Conservation (phyloP, 345 rosid species). For the Odontarrhena argentea region DNA sequence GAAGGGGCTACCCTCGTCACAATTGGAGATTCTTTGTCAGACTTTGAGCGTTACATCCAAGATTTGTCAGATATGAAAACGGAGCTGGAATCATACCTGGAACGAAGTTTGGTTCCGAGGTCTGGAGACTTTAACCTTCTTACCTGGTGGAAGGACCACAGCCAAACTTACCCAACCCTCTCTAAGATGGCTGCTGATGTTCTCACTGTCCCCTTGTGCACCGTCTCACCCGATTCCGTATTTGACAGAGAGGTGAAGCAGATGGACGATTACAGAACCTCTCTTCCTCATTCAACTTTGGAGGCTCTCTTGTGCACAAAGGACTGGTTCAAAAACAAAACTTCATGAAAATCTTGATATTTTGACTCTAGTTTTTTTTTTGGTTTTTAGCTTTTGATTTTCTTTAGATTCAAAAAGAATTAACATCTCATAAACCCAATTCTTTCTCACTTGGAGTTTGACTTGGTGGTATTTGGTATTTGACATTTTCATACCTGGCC, state of each 20-base stretch:
- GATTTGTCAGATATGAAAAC: slow-evolving; percentile 68
- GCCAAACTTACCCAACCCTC: slow-evolving; percentile 60
- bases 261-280: slow-evolving; percentile 63
- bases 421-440: not conserved
- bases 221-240: slow-evolving; percentile 53
- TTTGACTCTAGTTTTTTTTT: not conserved
- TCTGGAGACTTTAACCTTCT: slow-evolving; percentile 63
- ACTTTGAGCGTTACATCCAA: slow-evolving; percentile 62
- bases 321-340: slow-evolving; percentile 52
- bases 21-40: slow-evolving; percentile 52
- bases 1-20: slow-evolving; percentile 50
- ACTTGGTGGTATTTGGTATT: slow-evolving; percentile 10
- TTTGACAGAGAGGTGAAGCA: slow-evolving; percentile 55
- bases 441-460: not conserved
- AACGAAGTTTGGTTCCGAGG: slow-evolving; percentile 57
- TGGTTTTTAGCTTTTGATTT: slow-evolving; percentile 3
- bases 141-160: slow-evolving; percentile 80
- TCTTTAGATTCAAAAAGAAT: not conserved
- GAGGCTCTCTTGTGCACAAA: slow-evolving; percentile 82
- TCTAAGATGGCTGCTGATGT: slow-evolving; percentile 78
- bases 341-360: slow-evolving; percentile 2
- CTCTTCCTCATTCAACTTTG: slow-evolving; percentile 62
- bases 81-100: slow-evolving; percentile 74
- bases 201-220: slow-evolving; percentile 49
- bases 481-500: not conserved